Conservation (phyloP, 139 green algal genomes). For the Astrephomene gubernaculifera region DNA sequence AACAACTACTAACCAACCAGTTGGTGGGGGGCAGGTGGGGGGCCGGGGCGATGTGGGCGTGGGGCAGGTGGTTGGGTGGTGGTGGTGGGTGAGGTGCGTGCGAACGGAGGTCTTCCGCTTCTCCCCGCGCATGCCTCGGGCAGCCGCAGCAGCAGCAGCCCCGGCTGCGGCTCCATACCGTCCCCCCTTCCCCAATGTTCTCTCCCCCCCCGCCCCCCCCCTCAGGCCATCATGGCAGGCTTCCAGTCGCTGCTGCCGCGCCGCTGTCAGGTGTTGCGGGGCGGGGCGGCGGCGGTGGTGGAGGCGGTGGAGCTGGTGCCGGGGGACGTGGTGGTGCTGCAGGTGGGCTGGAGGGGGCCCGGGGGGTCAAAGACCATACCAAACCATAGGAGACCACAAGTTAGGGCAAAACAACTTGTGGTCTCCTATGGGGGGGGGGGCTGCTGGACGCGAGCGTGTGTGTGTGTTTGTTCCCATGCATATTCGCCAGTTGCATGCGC, state of each 20-base stretch:
- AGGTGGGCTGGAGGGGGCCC: slow-evolving; percentile 11
- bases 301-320: slow-evolving; percentile 56
- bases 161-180: not conserved
- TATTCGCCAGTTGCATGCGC: too few relatives aligned
- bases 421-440: too few relatives aligned
- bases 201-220: not conserved
- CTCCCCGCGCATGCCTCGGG: too few relatives aligned
- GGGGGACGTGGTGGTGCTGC: slow-evolving; percentile 47
- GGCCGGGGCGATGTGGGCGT: too few relatives aligned
- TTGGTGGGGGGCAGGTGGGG: not conserved
- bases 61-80: not conserved
- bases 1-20: too few relatives aligned
- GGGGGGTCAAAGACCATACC: too few relatives aligned
- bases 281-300: slow-evolving; percentile 42
- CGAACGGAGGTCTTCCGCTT: too few relatives aligned
- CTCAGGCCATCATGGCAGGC: slow-evolving; percentile 80
- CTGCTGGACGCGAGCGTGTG: too few relatives aligned
- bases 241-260: slow-evolving; percentile 84
- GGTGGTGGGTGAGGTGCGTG: not conserved
- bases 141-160: too few relatives aligned
- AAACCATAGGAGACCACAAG: too few relatives aligned
- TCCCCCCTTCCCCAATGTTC: not conserved
- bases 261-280: slow-evolving; percentile 65
- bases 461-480: too few relatives aligned
- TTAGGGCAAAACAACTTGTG: too few relatives aligned